phyloP scores from a whole-genome alignment of 2,329 filamentous ascomycete species.

The Sporothrix brunneoviolacea region DNA sequence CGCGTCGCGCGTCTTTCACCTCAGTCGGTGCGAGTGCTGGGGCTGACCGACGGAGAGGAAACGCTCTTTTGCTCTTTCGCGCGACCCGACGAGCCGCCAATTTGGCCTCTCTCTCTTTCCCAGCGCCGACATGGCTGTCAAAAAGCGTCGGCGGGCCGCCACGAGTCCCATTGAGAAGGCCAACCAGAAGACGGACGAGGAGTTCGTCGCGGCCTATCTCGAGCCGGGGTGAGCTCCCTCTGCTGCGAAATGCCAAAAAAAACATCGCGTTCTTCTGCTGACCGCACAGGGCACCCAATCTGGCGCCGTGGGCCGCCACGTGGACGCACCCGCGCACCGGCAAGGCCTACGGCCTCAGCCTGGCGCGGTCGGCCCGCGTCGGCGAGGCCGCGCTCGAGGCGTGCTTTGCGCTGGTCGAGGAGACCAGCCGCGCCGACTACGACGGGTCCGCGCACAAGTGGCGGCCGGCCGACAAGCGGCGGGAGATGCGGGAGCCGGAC shows the following conservation, averaged over 20 bases:
- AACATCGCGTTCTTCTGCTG: not conserved
- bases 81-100: too few species aligned
- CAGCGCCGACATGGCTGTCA: constrained; percentile 10
- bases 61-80: too few species aligned
- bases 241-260: not conserved
- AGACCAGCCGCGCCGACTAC: constrained; percentile 60
- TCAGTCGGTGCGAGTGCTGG: too few species aligned
- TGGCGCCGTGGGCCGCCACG: constrained; percentile 21
- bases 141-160: constrained; percentile 13
- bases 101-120: too few species aligned
- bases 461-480: constrained; percentile 52
- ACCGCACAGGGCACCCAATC: not conserved
- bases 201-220: constrained; percentile 44
- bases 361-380: constrained; percentile 37
- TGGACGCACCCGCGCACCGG: constrained; percentile 48
- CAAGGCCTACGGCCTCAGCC: constrained; percentile 35
- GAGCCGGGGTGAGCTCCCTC: constrained; percentile 41
- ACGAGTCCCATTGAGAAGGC: constrained; percentile 39
- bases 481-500: constrained; percentile 61
- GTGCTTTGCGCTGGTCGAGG: constrained; percentile 52
- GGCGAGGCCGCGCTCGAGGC: constrained; percentile 38
- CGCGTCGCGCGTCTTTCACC: too few species aligned
- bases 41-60: too few species aligned
- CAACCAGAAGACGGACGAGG: constrained; percentile 40
- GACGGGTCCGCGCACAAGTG: constrained; percentile 55